Conservation (phyloP, 805 yeast species). For the Clavispora carvajalis region DNA sequence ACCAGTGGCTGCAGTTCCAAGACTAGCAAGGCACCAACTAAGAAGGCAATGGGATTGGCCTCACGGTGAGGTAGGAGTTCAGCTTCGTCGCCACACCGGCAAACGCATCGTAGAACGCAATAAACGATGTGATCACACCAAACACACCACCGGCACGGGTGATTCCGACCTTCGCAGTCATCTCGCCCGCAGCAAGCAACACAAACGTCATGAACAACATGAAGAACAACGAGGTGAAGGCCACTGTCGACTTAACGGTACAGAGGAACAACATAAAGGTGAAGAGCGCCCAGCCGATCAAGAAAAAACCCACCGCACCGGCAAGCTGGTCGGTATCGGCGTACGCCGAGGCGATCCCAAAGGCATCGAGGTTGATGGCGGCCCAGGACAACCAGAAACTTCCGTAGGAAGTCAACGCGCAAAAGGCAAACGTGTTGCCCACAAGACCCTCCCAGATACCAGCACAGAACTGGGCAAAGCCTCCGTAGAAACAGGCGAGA, state of each 20-base stretch:
- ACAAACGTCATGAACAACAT: conserved; percentile 29
- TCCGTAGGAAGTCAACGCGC: conserved; percentile 33
- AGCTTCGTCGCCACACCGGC: conserved; percentile 33
- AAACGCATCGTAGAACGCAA: conserved; percentile 38
- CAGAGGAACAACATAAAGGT: conserved; percentile 31
- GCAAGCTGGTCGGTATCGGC: conserved; percentile 19
- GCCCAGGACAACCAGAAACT: conserved; percentile 68
- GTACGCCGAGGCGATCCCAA: conserved; percentile 52
- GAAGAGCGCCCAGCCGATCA: conserved; percentile 38
- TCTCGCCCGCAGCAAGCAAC: conserved; percentile 32
- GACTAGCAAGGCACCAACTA: conserved; percentile 3
- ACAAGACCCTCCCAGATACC: conserved; percentile 17
- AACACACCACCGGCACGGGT: conserved; percentile 37
- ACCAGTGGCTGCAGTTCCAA: background rate
- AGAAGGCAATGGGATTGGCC: conserved; percentile 21
- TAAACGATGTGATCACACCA: conserved; percentile 37
- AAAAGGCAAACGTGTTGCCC: conserved; percentile 16
- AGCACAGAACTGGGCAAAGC: conserved; percentile 15
- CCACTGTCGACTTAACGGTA: conserved; percentile 36
- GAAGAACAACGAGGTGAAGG: conserved; percentile 29
- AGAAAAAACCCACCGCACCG: conserved; percentile 32
- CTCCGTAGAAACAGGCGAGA: conserved; percentile 17
- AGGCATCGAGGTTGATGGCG: conserved; percentile 53
- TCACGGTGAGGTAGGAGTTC: conserved; percentile 33
- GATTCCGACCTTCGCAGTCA: conserved; percentile 21